Evolutionary conservation across 1,284 basidiomycete species (phyloP).

Genomic region (Sparassis latifolia): DNA sequence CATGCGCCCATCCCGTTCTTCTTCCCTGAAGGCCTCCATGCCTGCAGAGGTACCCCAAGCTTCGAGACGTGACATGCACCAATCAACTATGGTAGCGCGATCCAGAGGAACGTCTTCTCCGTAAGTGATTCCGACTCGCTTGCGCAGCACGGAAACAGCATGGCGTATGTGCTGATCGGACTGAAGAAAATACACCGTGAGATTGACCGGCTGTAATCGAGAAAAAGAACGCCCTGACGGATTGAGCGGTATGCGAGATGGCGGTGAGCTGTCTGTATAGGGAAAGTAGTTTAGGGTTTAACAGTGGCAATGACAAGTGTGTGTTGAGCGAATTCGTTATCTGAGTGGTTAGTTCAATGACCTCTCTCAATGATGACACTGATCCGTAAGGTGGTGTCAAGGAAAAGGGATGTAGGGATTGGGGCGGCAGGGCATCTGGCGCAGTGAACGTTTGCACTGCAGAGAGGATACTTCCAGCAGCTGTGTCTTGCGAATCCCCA

Average conservation of each 20-base stretch:
- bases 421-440: slow-evolving; percentile 8
- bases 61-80: slow-evolving; percentile 51
- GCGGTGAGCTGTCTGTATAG: slow-evolving; percentile 56
- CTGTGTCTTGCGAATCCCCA: background rate
- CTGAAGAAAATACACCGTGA: slow-evolving; percentile 28
- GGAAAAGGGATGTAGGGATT: slow-evolving; percentile 16
- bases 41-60: slow-evolving; percentile 55
- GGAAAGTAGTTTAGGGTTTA: slow-evolving; percentile 61
- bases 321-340: slow-evolving; percentile 46
- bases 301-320: slow-evolving; percentile 41
- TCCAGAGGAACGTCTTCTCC: slow-evolving; percentile 58
- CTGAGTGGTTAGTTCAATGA: slow-evolving; percentile 45
- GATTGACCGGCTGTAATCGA: slow-evolving; percentile 7
- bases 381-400: slow-evolving; percentile 12
- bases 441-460: slow-evolving; percentile 13
- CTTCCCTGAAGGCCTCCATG: slow-evolving; percentile 69
- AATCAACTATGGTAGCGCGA: slow-evolving; percentile 35
- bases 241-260: slow-evolving; percentile 41
- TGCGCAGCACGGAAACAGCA: slow-evolving; percentile 37
- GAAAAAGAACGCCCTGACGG: slow-evolving; percentile 30
- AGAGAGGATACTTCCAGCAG: slow-evolving; percentile 8
- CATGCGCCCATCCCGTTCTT: slow-evolving; percentile 39
- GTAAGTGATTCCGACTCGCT: slow-evolving; percentile 39
- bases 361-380: slow-evolving; percentile 32
- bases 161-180: slow-evolving; percentile 45